Conservation (phyloP, 2,329 filamentous ascomycete genomes). For the Trichoderma gracile region DNA sequence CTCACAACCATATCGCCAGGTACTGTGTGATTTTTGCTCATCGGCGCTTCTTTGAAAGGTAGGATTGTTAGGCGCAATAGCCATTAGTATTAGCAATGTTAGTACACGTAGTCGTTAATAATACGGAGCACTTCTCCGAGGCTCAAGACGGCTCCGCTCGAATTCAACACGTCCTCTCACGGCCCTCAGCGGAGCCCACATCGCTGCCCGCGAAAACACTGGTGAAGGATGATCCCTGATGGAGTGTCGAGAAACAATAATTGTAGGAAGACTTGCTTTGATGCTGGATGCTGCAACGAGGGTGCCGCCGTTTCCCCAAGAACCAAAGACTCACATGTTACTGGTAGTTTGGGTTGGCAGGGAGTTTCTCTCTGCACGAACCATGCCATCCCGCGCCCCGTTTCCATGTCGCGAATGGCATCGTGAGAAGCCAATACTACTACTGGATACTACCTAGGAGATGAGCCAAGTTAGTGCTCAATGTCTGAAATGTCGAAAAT, state of each 20-base stretch:
- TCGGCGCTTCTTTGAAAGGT: background rate
- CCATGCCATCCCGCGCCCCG: background rate
- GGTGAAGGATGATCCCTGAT: background rate
- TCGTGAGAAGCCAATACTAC: too few species aligned
- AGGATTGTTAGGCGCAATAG: too few species aligned
- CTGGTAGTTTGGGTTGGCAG: background rate
- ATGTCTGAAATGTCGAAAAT: conserved; percentile 1
- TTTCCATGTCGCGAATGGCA: background rate
- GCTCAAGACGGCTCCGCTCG: background rate
- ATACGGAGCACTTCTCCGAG: background rate
- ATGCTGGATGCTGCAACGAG: background rate
- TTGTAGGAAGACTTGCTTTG: too few species aligned
- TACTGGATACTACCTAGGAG: background rate
- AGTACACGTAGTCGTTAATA: background rate
- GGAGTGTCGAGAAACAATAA: background rate
- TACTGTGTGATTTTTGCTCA: background rate
- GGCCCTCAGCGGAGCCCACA: conserved; percentile 8
- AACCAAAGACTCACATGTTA: conserved; percentile 1
- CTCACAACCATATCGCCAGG: background rate
- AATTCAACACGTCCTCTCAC: background rate
- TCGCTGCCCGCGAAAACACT: background rate
- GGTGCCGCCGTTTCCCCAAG: background rate
- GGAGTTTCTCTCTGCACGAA: conserved; percentile 11
- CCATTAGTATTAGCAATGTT: too few species aligned
- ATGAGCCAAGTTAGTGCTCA: conserved; percentile 1